phyloP scores from a whole-genome alignment of 768 basidiomycete species.

The Leccinum disarticulatum region DNA sequence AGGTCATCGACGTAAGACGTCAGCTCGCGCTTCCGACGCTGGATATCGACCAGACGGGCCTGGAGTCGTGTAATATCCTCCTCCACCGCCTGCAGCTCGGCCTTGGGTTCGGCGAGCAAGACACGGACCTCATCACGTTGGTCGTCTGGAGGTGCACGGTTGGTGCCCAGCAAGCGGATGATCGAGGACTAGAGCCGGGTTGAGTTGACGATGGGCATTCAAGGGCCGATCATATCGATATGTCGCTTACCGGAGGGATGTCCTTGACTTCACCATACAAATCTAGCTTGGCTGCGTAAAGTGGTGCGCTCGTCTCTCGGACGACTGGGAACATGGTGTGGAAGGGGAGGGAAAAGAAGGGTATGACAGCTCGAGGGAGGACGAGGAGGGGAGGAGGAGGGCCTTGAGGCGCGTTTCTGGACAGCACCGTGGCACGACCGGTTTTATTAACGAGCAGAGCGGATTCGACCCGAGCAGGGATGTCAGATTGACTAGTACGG shows the following conservation, averaged over 20 bases:
- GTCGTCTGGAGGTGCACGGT: conserved; percentile 26
- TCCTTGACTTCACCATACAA: conserved; percentile 32
- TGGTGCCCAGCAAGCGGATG: conserved; percentile 31
- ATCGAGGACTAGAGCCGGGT: conserved; percentile 26
- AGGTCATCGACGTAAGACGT: conserved; percentile 33
- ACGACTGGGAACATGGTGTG: conserved; percentile 13
- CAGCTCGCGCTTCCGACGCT: conserved; percentile 29
- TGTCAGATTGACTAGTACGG: conserved; percentile 12
- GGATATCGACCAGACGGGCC: conserved; percentile 30
- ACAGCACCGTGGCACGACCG: neutral
- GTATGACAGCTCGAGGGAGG: neutral
- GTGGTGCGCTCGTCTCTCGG: conserved; percentile 27
- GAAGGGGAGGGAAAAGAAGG: neutral
- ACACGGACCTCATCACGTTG: conserved; percentile 28
- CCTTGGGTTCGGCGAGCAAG: conserved; percentile 27
- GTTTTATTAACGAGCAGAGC: conserved; percentile 14
- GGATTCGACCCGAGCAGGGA: neutral
- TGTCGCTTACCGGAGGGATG: conserved; percentile 25
- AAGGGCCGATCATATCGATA: neutral
- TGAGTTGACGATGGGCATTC: conserved; percentile 4
- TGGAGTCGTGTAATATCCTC: conserved; percentile 27
- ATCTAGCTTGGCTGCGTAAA: conserved; percentile 26
- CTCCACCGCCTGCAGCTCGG: conserved; percentile 27
- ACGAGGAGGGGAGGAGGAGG: neutral
- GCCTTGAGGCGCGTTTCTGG: neutral